Evolutionary conservation across 345 rosid species (phyloP).

Genomic region (Psidium friedrichsthalianum): DNA sequence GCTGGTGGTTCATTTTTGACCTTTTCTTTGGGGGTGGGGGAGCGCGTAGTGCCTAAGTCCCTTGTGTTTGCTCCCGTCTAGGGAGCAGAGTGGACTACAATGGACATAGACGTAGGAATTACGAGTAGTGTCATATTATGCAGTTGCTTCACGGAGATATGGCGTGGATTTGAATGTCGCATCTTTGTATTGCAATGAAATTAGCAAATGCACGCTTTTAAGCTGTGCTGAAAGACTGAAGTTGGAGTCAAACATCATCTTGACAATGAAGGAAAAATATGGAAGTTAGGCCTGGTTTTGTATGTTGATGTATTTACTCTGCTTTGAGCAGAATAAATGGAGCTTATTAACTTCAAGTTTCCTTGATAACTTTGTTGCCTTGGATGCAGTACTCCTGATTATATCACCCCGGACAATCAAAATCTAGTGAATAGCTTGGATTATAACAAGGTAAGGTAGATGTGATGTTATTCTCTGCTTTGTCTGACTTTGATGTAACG

Average conservation of each 20-base stretch:
- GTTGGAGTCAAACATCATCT: background rate
- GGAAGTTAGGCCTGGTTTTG: background rate
- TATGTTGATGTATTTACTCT: background rate
- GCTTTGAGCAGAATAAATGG: background rate
- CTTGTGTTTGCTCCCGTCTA: background rate
- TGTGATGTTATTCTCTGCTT: background rate
- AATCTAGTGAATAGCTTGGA: conserved; percentile 39
- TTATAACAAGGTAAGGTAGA: conserved; percentile 37
- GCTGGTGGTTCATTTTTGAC: background rate
- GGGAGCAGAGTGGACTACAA: background rate
- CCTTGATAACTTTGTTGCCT: background rate
- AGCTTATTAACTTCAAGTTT: background rate
- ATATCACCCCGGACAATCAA: conserved; percentile 88
- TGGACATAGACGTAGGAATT: background rate
- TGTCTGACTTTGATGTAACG: background rate
- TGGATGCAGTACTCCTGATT: conserved; percentile 85
- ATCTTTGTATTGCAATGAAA: background rate
- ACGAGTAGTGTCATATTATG: background rate
- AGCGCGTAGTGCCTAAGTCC: background rate
- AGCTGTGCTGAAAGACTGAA: background rate
- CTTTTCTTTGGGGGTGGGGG: no score
- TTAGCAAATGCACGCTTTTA: background rate
- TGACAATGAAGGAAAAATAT: background rate
- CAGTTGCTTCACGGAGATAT: background rate
- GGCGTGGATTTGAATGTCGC: background rate